Percentiles rank a stretch among this genome's conserved stretches.
These are phyloP conservation scores for Hirschioporus abietinus DNA, from an alignment of 768 basidiomycete species.

Conservation along the genomic window DNA sequence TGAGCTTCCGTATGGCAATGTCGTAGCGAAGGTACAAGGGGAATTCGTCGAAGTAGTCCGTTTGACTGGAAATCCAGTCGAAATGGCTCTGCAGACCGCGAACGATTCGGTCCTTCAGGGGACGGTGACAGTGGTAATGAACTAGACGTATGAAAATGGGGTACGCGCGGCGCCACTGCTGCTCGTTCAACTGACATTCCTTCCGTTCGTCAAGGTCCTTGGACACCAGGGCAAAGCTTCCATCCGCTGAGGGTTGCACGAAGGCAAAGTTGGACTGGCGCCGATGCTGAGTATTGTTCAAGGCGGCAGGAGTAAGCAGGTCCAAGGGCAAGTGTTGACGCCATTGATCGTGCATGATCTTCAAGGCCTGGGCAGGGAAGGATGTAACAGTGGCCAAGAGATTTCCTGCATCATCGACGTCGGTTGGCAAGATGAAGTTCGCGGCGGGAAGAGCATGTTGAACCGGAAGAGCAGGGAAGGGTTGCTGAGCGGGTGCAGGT, in stretches of 20 bases:
- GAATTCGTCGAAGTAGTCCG: background rate
- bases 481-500: conserved; percentile 16
- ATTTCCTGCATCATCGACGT: background rate
- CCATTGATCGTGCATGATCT: background rate
- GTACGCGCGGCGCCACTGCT: background rate
- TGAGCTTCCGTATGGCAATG: background rate
- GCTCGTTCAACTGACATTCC: background rate
- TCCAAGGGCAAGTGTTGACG: background rate
- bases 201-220: background rate
- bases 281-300: background rate
- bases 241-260: no score
- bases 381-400: background rate
- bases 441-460: no score
- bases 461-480: no score
- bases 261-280: background rate
- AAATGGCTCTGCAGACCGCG: background rate
- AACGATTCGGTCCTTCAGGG: background rate
- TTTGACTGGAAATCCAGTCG: background rate
- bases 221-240: background rate
- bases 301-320: background rate
- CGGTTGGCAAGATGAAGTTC: background rate
- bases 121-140: no score
- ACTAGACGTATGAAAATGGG: background rate
- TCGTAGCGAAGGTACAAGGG: background rate
- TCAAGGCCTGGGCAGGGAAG: background rate